Evolutionary conservation across 768 basidiomycete genomes (phyloP), one percentile per base, ranked within the genome.

Genomic region (Galerina marginata): DNA sequence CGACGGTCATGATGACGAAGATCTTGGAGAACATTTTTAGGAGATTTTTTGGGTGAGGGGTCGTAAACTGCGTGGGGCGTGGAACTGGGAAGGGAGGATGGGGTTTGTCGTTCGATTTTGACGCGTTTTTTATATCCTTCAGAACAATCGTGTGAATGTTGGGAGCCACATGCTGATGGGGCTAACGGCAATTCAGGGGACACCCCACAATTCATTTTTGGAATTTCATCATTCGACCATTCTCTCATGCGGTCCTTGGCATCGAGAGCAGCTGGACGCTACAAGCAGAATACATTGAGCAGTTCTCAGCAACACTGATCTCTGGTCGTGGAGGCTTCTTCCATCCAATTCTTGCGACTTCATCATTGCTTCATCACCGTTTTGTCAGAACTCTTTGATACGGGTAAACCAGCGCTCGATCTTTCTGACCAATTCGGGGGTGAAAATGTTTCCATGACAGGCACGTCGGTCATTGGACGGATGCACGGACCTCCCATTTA

Each of bases 11-110:
- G n/a, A 53, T 23, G 36, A 62, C n/a, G 60, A 64, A 16, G 44
- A 58, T 39, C 53, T 64, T 67, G 56, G 63, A 62, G 58, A 65
- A 64, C 68, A 69, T 69, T 50, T 50, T 54, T 59, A 6, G 12
- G 3, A 4, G 20, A 33, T 25, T 45, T 57, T 38, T 36, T 37
- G 26, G 29, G 16, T 50, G 23, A 36, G 56, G 23, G 14, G 11
- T 43, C 39, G 39, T 40, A 33, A 20, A 42, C 26, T 40, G 38
- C 52, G 58, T 23, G 6, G 23, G 42, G 42, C 23, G 29, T 43
- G 23, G 36, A 36, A 46, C 37, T 42, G 25, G 12, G 42, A 48
- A 25, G 47, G 26, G 9, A 39, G n/a, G 42, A 40, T 52, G 58
- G 40, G 57, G 38, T 25, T 33, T 15, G 56, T 59, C 51, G 44